Evolutionary conservation across 768 basidiomycete genomes (phyloP).

Genomic region (Rhizopogon vinicolor): DNA sequence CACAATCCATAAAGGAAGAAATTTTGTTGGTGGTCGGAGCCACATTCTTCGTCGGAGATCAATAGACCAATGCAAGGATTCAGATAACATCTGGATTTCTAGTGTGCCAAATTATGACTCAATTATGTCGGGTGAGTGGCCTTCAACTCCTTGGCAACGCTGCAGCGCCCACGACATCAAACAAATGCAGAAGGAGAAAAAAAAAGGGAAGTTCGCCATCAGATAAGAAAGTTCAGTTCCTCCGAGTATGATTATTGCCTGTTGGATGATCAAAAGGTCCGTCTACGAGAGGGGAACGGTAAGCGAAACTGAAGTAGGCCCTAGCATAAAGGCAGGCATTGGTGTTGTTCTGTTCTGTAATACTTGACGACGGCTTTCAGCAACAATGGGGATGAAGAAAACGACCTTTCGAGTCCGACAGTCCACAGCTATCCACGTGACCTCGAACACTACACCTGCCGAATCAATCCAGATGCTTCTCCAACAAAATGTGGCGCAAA

Average conservation of each 20-base stretch:
- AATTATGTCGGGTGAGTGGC: not conserved
- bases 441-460: conserved; percentile 1
- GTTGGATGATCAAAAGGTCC: not conserved
- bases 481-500: conserved; percentile 1
- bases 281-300: not conserved
- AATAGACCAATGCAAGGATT: not conserved
- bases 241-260: not conserved
- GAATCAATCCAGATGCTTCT: not conserved
- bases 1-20: not conserved
- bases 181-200: not conserved
- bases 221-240: conserved; percentile 1
- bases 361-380: not conserved
- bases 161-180: not conserved
- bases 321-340: not conserved
- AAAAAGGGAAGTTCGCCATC: not conserved
- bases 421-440: not conserved
- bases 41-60: not conserved
- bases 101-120: not conserved
- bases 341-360: not conserved
- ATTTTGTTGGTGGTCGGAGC: not conserved
- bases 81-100: not conserved
- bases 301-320: not conserved
- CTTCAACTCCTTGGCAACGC: conserved; percentile 1
- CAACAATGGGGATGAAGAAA: conserved; percentile 1
- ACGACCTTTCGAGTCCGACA: not conserved